Percentiles rank a stretch among this genome's conserved stretches.
These are phyloP conservation scores for Penicillium odoratum DNA, from an alignment of 495 filamentous ascomycete species.

Conservation along the genomic window DNA sequence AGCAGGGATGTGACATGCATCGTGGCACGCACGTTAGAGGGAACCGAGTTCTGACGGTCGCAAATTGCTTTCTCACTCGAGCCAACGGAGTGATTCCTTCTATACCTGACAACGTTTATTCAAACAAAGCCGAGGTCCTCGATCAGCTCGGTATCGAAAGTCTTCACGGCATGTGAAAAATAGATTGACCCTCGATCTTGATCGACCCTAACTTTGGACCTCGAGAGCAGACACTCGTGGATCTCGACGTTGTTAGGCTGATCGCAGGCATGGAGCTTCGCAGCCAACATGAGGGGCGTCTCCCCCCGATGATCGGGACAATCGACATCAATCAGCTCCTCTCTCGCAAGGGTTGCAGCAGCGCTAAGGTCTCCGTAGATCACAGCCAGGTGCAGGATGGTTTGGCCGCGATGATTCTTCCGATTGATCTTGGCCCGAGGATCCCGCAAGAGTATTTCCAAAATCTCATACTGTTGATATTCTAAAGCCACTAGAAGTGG, in stretches of 20 bases:
- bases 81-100: too few relatives aligned
- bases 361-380: conserved; percentile 5
- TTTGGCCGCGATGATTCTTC: neutral
- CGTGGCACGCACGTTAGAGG: neutral
- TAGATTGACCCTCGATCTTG: neutral
- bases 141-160: neutral
- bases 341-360: neutral
- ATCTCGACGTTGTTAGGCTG: neutral
- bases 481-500: neutral
- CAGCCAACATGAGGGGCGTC: neutral
- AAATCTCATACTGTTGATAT: neutral
- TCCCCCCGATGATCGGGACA: conserved; percentile 5
- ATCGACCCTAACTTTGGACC: neutral
- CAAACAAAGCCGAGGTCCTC: neutral
- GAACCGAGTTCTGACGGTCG: neutral
- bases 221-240: neutral
- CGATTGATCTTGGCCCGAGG: neutral
- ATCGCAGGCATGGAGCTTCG: neutral
- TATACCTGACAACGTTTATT: neutral
- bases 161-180: neutral
- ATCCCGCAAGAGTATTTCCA: neutral
- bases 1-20: neutral
- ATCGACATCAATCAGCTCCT: neutral
- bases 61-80: too few relatives aligned
- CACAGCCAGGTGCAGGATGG: conserved; percentile 5